Evolutionary conservation across 768 basidiomycete species (phyloP), one percentile per base, ranked within the genome.

Genomic region (Lactarius quietus): DNA sequence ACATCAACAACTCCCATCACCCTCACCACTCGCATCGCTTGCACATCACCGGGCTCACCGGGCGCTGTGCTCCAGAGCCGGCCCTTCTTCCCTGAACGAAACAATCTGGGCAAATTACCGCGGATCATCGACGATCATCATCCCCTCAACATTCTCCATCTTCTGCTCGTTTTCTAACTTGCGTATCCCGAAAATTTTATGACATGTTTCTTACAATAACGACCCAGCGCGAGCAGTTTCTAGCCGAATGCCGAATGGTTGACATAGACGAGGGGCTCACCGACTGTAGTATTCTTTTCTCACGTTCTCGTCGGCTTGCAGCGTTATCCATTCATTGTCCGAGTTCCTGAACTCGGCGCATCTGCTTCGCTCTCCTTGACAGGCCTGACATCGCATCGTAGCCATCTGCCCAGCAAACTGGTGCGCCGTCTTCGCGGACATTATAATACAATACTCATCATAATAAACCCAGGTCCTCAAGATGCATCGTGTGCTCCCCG

Each of bases 271-370:
- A 26, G 45, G 23, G 45, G 48, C 14, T 26, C 48, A 23, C 48
- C 14, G 15, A 48, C 23, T 51, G 36, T 45, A 43, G 17, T 45
- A 36, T 35, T 59, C 20, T 26, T 43, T 53, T 26, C 31, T 39
- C 68, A 61, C 67, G 61, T 52, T 58, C 4, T 51, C 14, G 54
- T 68, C 59, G 67, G 59, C 39, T 38, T 23, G 39, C 20, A 26
- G 6, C 5, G 33, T 51, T n/a, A n/a, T n/a, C n/a, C n/a, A n/a
- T n/a, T n/a, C 20, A 6, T 57, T 26, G 17, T 17, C 26, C 9
- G 23, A n/a, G 60, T 56, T 26, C 64, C 33, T 39, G 54, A 56
- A 61, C 55, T 26, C 17, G 64, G 59, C 54, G 28, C 64, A 61
- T 56, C 59, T 56, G 45, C 54, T 38, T 61, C 35, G n/a, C 35